Evolutionary conservation across 2,329 filamentous ascomycete genomes (phyloP).

Genomic region (Trichoderma arundinaceum): DNA sequence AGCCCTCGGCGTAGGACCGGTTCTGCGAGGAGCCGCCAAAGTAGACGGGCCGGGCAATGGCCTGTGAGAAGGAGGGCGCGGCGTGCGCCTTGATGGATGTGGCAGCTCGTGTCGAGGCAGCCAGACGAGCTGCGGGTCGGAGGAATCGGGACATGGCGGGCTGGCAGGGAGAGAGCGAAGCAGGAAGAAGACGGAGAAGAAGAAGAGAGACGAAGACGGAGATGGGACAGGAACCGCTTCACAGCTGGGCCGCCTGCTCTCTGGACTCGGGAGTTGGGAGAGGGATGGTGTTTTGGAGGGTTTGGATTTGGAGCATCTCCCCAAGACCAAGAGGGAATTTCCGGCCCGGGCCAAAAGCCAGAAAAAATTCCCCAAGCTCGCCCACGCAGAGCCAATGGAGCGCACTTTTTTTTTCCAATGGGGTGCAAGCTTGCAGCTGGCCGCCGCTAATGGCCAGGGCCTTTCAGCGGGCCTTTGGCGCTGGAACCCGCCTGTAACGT

Average conservation of each 20-base stretch:
- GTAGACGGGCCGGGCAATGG: slow-evolving; percentile 47
- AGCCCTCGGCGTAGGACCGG: slow-evolving; percentile 61
- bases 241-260: slow-evolving; percentile 33
- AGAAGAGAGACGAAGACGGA: slow-evolving; percentile 26
- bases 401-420: slow-evolving; percentile 23
- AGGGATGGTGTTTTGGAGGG: slow-evolving; percentile 7
- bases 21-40: slow-evolving; percentile 52
- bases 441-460: slow-evolving; percentile 22
- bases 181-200: neutral
- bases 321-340: slow-evolving; percentile 33
- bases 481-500: slow-evolving; percentile 14
- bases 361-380: slow-evolving; percentile 17
- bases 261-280: slow-evolving; percentile 22
- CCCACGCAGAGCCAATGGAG: slow-evolving; percentile 5
- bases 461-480: slow-evolving; percentile 26
- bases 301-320: slow-evolving; percentile 25
- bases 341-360: slow-evolving; percentile 22
- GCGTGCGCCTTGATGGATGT: slow-evolving; percentile 42
- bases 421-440: slow-evolving; percentile 28
- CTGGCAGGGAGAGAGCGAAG: neutral
- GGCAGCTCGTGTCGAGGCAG: slow-evolving; percentile 50
- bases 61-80: slow-evolving; percentile 47
- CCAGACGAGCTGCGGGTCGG: slow-evolving; percentile 57
- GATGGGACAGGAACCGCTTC: slow-evolving; percentile 30
- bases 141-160: slow-evolving; percentile 57